These are phyloP conservation scores for Globisporangium spinosum DNA, from an alignment of 352 stramenopile genomes.

Conservation along the genomic window DNA sequence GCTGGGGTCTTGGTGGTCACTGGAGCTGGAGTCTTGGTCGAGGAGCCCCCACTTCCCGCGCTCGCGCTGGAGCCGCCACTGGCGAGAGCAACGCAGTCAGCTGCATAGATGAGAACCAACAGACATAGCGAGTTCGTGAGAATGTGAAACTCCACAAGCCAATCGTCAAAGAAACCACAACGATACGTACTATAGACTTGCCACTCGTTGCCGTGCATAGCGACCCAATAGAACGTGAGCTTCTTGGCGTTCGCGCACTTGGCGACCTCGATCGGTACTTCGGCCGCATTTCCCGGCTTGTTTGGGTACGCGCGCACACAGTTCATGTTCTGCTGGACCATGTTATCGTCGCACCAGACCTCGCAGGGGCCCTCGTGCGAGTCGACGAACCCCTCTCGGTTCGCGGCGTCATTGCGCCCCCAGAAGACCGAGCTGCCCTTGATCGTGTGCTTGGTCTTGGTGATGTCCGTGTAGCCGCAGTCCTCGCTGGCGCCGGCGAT, in stretches of 20 bases:
- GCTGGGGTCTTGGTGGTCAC: neutral
- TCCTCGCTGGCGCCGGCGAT: neutral
- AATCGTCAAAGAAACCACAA: neutral
- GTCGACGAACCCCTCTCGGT: slow-evolving; percentile 30
- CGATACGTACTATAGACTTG: slow-evolving; percentile 45
- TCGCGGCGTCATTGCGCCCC: slow-evolving; percentile 21
- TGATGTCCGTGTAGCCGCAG: slow-evolving; percentile 21
- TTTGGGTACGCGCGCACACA: slow-evolving; percentile 33
- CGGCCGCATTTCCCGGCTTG: slow-evolving; percentile 18
- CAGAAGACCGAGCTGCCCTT: slow-evolving; percentile 30
- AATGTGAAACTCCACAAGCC: neutral
- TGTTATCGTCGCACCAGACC: slow-evolving; percentile 42
- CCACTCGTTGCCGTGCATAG: slow-evolving; percentile 43
- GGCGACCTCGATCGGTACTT: slow-evolving; percentile 36
- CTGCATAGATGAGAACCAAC: slow-evolving; percentile 1
- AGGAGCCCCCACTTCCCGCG: neutral
- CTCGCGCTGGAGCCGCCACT: neutral
- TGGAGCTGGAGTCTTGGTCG: neutral
- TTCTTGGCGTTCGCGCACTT: slow-evolving; percentile 32
- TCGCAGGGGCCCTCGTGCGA: slow-evolving; percentile 46
- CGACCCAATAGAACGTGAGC: slow-evolving; percentile 55
- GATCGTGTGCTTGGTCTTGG: slow-evolving; percentile 25
- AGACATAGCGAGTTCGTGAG: neutral
- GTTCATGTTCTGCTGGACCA: slow-evolving; percentile 37
- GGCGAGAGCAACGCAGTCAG: slow-evolving; percentile 24